Evolutionary conservation across 352 stramenopile species (phyloP).

Genomic region (Plasmopara muralis): DNA sequence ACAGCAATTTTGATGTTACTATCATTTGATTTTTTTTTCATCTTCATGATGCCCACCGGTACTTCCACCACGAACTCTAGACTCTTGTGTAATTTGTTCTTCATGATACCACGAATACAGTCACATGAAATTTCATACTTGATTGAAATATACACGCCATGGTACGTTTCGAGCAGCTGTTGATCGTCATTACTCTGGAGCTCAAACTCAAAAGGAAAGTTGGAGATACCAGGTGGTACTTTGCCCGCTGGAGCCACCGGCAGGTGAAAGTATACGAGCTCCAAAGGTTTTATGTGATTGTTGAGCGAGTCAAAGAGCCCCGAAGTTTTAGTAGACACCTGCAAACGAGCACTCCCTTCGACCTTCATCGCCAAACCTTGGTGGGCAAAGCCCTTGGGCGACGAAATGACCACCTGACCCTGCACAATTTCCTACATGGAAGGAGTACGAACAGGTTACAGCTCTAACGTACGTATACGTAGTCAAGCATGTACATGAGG

Average conservation of each 20-base stretch:
- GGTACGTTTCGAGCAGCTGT: conserved; percentile 87
- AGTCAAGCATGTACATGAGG: conserved; percentile 42
- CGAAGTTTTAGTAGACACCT: conserved; percentile 72
- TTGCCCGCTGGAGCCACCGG: conserved; percentile 60
- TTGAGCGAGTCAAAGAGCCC: conserved; percentile 84
- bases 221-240: conserved; percentile 71
- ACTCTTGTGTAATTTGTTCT: conserved; percentile 75
- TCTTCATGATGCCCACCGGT: conserved; percentile 30
- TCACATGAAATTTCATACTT: conserved; percentile 86
- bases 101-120: conserved; percentile 83
- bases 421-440: conserved; percentile 64
- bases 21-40: not conserved
- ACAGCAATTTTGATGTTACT: conserved; percentile 1
- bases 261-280: conserved; percentile 83
- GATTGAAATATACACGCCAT: conserved; percentile 88
- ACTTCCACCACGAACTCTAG: conserved; percentile 91
- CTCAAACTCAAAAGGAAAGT: conserved; percentile 88
- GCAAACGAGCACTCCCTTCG: conserved; percentile 70
- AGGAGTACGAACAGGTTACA: conserved; percentile 3
- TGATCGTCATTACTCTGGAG: conserved; percentile 56
- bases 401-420: conserved; percentile 80
- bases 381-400: conserved; percentile 77
- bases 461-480: not conserved
- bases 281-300: conserved; percentile 61
- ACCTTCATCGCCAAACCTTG: conserved; percentile 80